These are phyloP conservation scores for Apostasia ramifera DNA, from an alignment of 106 monocot species.

Conservation along the genomic window DNA sequence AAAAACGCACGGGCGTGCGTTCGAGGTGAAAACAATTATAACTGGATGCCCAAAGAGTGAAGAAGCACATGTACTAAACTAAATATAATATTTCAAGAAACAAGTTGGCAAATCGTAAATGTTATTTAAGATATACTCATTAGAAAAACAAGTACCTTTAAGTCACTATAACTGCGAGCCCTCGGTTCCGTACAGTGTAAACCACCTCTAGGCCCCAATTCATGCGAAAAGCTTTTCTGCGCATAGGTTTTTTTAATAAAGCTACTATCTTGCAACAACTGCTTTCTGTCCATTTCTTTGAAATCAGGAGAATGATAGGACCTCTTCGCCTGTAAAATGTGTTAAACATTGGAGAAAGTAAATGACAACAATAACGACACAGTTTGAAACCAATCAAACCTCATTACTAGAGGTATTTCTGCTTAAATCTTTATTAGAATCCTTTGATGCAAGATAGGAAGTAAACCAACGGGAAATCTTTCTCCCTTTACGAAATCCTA, in stretches of 20 bases:
- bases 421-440: constrained; percentile 22
- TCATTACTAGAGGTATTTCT: constrained; percentile 14
- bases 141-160: constrained; percentile 34
- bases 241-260: constrained; percentile 11
- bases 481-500: constrained; percentile 50
- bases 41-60: background rate
- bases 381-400: constrained; percentile 6
- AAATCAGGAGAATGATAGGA: constrained; percentile 1
- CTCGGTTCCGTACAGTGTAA: constrained; percentile 24
- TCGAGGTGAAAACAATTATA: background rate
- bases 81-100: background rate
- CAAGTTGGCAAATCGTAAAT: background rate
- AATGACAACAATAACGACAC: background rate
- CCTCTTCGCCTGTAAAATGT: constrained; percentile 14
- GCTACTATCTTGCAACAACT: constrained; percentile 6
- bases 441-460: constrained; percentile 39
- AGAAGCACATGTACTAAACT: background rate
- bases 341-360: background rate
- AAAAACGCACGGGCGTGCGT: background rate
- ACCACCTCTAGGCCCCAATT: constrained; percentile 51
- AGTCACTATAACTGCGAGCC: constrained; percentile 51
- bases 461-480: constrained; percentile 55
- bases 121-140: background rate
- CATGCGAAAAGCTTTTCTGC: constrained; percentile 72
- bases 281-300: constrained; percentile 15